These are phyloP conservation scores for Eutrema heterophyllum DNA, from an alignment of 345 rosid genomes.

Conservation along the genomic window DNA sequence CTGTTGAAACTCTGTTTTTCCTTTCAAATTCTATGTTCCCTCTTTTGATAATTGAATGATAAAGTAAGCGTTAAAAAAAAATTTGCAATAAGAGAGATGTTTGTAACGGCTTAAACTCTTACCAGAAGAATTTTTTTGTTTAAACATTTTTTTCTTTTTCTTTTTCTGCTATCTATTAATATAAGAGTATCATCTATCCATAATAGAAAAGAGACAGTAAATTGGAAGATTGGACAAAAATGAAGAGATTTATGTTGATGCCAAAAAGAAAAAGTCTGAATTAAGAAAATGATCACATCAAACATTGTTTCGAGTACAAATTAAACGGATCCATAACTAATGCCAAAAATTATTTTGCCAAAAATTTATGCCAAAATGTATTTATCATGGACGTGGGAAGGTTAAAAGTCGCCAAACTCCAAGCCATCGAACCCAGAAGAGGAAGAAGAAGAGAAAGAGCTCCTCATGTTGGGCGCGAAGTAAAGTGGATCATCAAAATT, in stretches of 20 bases:
- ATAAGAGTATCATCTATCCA: background rate
- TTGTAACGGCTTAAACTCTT: background rate
- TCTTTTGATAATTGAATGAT: too few species aligned
- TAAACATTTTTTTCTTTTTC: background rate
- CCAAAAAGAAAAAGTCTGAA: background rate
- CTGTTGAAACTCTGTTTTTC: too few species aligned
- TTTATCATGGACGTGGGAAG: background rate
- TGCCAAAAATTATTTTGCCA: background rate
- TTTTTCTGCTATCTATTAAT: background rate
- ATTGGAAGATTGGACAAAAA: background rate
- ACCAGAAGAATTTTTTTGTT: background rate
- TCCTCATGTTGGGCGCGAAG: constrained; percentile 45
- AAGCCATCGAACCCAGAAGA: constrained; percentile 35
- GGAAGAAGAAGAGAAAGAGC: constrained; percentile 43
- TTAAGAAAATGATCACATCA: background rate
- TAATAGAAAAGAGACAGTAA: background rate
- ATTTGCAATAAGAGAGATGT: background rate
- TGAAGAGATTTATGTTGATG: background rate
- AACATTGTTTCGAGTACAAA: background rate
- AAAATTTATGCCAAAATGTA: background rate
- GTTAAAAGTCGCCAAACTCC: constrained; percentile 42
- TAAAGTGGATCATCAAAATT: constrained; percentile 44
- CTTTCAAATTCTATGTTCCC: too few species aligned
- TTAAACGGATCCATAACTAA: too few species aligned
- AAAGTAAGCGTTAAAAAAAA: too few species aligned